Evolutionary conservation across 106 monocot species (phyloP), one percentile per base, ranked within the genome.

Genomic region (Amphibolis antarctica): DNA sequence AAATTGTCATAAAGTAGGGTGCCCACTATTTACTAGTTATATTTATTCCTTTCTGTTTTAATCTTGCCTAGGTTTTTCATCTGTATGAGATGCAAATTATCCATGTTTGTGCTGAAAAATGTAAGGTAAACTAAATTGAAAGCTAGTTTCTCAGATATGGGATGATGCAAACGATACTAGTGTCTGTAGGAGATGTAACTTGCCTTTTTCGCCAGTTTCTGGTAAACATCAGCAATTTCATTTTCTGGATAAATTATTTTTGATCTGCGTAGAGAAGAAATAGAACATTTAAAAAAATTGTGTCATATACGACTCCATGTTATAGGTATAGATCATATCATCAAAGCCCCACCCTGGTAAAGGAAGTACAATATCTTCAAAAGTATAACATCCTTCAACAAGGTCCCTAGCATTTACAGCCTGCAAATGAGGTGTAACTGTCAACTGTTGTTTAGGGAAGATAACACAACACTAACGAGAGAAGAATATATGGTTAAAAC

Each of bases 281-380:
- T 28, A 57, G 45, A 59, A 69, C 63, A 63, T 54, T 1, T n/a
- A 48, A 10, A n/a, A 2, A 48, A 13, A 13, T 14, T 56, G 25
- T 5, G 26, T 56, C 0, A 56, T 0, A 26, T 26, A 26, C 36
- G 19, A 19, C 36, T 30, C 49, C 28, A 48, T 9, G 6, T 60
- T 11, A 12, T 10, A 42, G 43, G 12, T 23, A 19, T 0, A 36
- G n/a, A 47, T 3, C 9, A 31, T 42, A 36, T 2, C 23, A 47
- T 3, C 9, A 31, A 36, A 36, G 36, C 23, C 72, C 66, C 79
- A 89, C 96, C 96, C 96, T n/a, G 96, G 90, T 62, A 91, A 80
- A 77, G 96, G 96, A 79, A 98, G 96, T 48, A 98, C 84, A 76
- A 91, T 79, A 76, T 98, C 96, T 58, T 86, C 90, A 69, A 91